A percentile compares a stretch with the other conserved stretches of the same genome.
phyloP scores from a whole-genome alignment of 2,329 filamentous ascomycete genomes.

The Onygenales sp. region DNA sequence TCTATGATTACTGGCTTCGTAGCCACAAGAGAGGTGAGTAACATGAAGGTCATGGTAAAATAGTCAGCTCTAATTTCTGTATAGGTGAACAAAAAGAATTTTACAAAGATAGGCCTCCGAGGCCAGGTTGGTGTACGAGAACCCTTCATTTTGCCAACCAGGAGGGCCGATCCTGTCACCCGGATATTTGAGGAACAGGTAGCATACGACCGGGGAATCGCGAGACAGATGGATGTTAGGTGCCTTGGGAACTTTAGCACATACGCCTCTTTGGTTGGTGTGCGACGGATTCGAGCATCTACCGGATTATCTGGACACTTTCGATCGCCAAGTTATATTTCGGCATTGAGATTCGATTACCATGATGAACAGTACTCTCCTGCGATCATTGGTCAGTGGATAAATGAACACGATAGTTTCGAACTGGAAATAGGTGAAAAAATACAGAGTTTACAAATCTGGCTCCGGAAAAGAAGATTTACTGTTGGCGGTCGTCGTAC shows the following conservation, averaged over 20 bases:
- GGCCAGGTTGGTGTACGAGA: neutral
- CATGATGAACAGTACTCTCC: conserved; percentile 1
- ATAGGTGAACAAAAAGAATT: neutral
- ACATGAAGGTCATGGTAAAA: too few species aligned
- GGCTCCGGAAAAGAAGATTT: neutral
- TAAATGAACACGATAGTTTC: conserved; percentile 3
- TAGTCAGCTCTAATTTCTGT: too few species aligned
- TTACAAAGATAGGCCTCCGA: neutral
- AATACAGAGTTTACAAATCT: conserved; percentile 1
- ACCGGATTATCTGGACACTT: neutral
- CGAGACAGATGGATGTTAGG: neutral
- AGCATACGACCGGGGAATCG: conserved; percentile 2
- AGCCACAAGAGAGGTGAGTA: conserved; percentile 2
- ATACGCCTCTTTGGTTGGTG: conserved; percentile 1
- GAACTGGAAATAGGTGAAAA: neutral
- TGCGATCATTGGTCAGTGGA: conserved; percentile 6
- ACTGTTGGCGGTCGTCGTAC: neutral
- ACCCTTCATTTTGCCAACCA: neutral
- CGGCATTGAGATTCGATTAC: conserved; percentile 6
- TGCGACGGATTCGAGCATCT: conserved; percentile 3
- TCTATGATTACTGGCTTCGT: conserved; percentile 3
- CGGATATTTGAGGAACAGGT: neutral
- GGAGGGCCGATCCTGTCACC: too few species aligned
- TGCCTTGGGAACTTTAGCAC: neutral
- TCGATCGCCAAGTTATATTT: neutral